Conservation (phyloP, 1,284 basidiomycete genomes). For the Irpex sp. region DNA sequence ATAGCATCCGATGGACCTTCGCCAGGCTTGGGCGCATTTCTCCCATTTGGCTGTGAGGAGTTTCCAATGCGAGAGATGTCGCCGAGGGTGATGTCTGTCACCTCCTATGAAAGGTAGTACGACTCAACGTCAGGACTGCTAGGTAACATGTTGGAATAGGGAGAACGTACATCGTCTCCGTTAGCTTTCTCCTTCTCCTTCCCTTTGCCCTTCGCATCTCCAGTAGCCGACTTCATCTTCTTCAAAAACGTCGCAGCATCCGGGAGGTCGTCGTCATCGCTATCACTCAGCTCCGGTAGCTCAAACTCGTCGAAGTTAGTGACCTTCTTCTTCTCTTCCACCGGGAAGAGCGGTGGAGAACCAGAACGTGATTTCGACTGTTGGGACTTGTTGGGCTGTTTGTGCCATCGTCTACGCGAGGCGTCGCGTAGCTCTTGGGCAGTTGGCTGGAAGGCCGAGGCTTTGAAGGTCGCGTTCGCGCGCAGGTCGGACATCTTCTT, state of each 20-base stretch:
- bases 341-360: neutral
- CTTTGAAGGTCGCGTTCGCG: conserved; percentile 45
- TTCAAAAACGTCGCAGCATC: conserved; percentile 32
- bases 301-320: neutral
- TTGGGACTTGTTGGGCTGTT: too few species aligned
- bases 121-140: too few species aligned
- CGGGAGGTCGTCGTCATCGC: conserved; percentile 46
- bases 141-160: neutral
- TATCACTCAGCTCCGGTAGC: conserved; percentile 22
- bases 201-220: conserved; percentile 7
- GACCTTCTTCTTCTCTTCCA: neutral
- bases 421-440: conserved; percentile 26
- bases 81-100: conserved; percentile 10
- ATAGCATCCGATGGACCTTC: conserved; percentile 34
- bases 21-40: conserved; percentile 15
- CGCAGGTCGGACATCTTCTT: conserved; percentile 54
- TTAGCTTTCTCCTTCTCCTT: conserved; percentile 23
- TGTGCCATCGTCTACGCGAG: conserved; percentile 10
- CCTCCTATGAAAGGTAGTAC: neutral
- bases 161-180: conserved; percentile 16
- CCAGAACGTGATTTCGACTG: neutral
- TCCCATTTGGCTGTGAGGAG: neutral
- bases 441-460: conserved; percentile 53
- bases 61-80: neutral
- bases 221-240: conserved; percentile 1